Evolutionary conservation across 2,329 filamentous ascomycete genomes (phyloP), one percentile per base, ranked within the genome.

Genomic region (Claviceps sorghi): DNA sequence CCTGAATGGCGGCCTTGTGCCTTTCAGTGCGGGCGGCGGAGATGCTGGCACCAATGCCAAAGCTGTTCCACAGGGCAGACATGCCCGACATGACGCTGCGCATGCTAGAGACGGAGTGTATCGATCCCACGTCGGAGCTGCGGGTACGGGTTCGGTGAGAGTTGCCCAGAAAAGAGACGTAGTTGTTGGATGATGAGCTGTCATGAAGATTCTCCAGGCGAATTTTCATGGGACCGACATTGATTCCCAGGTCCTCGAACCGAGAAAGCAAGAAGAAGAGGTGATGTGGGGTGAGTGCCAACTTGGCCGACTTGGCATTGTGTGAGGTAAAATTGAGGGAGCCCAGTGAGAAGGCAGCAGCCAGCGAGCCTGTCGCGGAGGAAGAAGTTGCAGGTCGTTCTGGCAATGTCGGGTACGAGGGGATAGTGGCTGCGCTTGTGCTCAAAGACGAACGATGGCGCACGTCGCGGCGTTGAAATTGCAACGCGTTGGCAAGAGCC

Each of bases 71-170:
- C 46, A 97, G 72, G 15, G 87, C 83, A 53, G 89, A 93, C 86
- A 98, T 95, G 67, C 87, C 88, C 30, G 93, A 95, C 86, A 97
- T 91, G 62, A 95, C 90, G 67, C 91, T 97, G 65, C 91, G 84
- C 59, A 98, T 88, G 70, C 93, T 97, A 26, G 91, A 95, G 43
- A 96, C 89, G 7, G 93, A 97, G 62, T 90, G 89, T 58, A 97
- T 88, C 1, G 93, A 97, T 60, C 88, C 88, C 52, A 84, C 83
- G 69, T 97, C 91, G 48, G 86, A 86, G 58, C 82, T 78, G 56
- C 83, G 82, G 57, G 86, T 85, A 66, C 87, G 86, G 56, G 86
- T 84, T 54, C 86, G 82, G 61, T 91, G 86, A 26, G 67, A 67
- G 61, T 88, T 86, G 64, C 86, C 84, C 56, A 96, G 77, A 66